Percentiles rank a stretch among this genome's conserved stretches.
These are phyloP conservation scores for Furcasterigmium sp. DNA, from an alignment of 2,329 filamentous ascomycete genomes.

Conservation along the genomic window DNA sequence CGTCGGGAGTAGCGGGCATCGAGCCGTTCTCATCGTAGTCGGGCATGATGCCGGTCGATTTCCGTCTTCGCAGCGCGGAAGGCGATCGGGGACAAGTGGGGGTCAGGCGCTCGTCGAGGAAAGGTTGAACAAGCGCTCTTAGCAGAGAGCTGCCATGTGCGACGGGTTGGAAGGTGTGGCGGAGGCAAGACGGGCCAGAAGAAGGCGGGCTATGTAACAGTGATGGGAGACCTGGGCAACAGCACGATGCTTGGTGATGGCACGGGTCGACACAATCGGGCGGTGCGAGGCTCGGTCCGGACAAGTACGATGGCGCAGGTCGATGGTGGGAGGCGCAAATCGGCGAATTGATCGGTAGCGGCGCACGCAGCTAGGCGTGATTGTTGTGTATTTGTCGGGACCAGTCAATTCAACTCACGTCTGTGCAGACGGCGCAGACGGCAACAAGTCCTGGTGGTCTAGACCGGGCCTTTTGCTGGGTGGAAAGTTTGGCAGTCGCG, in stretches of 20 bases:
- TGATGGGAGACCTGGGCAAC: too few species aligned
- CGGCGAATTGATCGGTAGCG: neutral
- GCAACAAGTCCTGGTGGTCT: too few species aligned
- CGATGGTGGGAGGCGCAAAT: neutral
- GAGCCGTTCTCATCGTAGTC: conserved; percentile 23
- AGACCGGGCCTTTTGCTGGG: neutral
- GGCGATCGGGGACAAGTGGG: too few species aligned
- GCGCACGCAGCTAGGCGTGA: neutral
- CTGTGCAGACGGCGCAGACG: neutral
- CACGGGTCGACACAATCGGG: neutral
- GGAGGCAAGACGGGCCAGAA: too few species aligned
- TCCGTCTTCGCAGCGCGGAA: neutral
- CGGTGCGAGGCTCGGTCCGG: neutral
- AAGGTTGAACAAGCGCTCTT: too few species aligned
- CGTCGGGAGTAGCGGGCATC: conserved; percentile 41
- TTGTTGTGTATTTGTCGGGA: neutral
- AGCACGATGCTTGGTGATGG: neutral
- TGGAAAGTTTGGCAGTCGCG: neutral
- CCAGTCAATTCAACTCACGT: neutral
- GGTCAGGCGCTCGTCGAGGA: too few species aligned
- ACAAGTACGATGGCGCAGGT: neutral
- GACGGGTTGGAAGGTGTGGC: too few species aligned
- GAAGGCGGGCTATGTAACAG: too few species aligned
- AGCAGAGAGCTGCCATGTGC: too few species aligned
- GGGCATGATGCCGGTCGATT: conserved; percentile 5